phyloP scores from a whole-genome alignment of 1,284 basidiomycete genomes.

The Cryptococcus sp. region DNA sequence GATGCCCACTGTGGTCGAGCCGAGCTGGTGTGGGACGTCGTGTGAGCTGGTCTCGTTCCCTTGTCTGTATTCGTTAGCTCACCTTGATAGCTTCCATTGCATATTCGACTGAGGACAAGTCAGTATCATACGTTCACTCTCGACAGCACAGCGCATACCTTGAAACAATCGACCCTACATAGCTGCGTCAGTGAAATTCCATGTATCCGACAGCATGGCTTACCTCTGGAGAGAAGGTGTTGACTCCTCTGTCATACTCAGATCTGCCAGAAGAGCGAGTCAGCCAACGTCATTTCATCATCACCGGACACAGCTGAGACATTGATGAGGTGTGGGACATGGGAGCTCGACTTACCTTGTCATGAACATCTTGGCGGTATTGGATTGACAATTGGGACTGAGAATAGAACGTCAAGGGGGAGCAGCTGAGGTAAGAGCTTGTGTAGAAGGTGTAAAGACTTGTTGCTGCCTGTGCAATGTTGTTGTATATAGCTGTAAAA shows the following conservation, averaged over 20 bases:
- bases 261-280: constrained; percentile 32
- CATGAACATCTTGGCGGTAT: constrained; percentile 44
- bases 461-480: too few relatives aligned
- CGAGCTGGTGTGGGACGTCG: constrained; percentile 64
- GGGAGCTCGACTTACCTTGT: constrained; percentile 42
- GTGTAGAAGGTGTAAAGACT: background rate
- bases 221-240: constrained; percentile 97
- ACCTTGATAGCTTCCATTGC: constrained; percentile 99
- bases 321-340: background rate
- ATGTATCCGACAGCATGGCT: constrained; percentile 10
- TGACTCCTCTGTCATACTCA: constrained; percentile 84
- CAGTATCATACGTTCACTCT: background rate
- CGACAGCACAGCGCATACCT: constrained; percentile 38
- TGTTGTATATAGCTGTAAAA: too few relatives aligned
- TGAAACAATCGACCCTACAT: constrained; percentile 56
- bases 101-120: constrained; percentile 79
- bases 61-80: constrained; percentile 23
- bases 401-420: too few relatives aligned
- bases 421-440: background rate
- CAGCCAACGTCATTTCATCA: background rate
- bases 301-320: background rate
- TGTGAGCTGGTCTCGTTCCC: background rate
- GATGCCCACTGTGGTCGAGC: constrained; percentile 95
- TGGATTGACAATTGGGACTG: too few relatives aligned
- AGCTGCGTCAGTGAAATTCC: background rate